Evolutionary conservation across 2,329 filamentous ascomycete genomes (phyloP).

Genomic region (Fusarium mundagurra): DNA sequence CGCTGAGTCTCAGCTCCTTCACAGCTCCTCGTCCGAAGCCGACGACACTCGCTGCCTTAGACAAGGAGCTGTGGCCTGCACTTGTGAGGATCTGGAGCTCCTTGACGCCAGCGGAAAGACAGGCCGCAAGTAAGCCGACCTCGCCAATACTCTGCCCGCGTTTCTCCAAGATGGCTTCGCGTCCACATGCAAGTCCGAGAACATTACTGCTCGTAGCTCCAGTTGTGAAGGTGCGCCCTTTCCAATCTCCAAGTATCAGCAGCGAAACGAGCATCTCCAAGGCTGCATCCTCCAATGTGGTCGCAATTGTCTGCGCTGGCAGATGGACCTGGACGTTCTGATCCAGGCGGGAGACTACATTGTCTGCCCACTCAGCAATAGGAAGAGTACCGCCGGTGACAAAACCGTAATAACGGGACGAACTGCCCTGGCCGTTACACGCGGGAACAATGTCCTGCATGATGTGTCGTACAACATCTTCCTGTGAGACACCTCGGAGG

Average conservation of each 20-base stretch:
- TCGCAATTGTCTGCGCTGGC: constrained; percentile 77
- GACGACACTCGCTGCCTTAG: constrained; percentile 83
- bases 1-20: constrained; percentile 63
- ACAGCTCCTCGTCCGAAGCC: constrained; percentile 79
- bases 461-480: constrained; percentile 54
- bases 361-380: constrained; percentile 83
- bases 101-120: constrained; percentile 68
- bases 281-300: constrained; percentile 78
- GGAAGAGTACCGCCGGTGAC: constrained; percentile 85
- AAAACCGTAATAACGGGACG: constrained; percentile 84
- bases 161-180: constrained; percentile 69
- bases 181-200: constrained; percentile 73
- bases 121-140: constrained; percentile 74
- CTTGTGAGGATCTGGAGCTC: constrained; percentile 83
- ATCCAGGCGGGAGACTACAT: constrained; percentile 81
- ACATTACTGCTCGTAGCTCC: constrained; percentile 82
- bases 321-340: constrained; percentile 89
- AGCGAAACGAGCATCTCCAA: constrained; percentile 75
- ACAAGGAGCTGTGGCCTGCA: constrained; percentile 83
- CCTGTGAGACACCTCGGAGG: constrained; percentile 44
- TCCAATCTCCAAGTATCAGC: constrained; percentile 71
- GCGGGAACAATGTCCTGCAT: constrained; percentile 61
- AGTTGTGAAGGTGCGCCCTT: constrained; percentile 63
- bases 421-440: constrained; percentile 72
- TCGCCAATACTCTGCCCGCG: constrained; percentile 67